Evolutionary conservation across 78 protist genomes (phyloP), one percentile per base, ranked within the genome.

Genomic region (Emiliania huxleyi): DNA sequence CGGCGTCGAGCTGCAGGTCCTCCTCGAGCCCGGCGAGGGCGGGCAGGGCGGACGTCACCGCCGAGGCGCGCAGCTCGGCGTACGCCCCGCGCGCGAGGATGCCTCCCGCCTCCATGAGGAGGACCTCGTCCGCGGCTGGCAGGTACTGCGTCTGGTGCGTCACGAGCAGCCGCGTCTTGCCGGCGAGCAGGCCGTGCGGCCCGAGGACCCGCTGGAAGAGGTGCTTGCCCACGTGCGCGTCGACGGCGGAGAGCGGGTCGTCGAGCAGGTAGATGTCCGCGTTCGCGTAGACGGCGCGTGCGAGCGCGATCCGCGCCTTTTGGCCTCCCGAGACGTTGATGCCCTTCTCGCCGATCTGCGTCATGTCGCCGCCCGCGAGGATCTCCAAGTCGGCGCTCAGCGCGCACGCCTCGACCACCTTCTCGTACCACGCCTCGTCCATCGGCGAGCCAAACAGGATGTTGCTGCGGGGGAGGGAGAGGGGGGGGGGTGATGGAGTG

Each of bases 241-340:
- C 98, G 21, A 97, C 95, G 55, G 98, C 98, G 11, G 95, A 48
- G 62, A 97, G 94, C 8, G 97, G 97, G 56, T 96, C 97, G 93
- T 97, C 98, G 73, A 97, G 83, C 43, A 97, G 90, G 29, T 49
- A 44, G 33, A 97, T 43, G 71, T 94, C 96, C 8, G 87, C 84
- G 44, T 62, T 48, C 8, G 87, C 0, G 95, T 97, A 98, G 35
- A 98, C 97, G 5, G 99, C 97, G 21, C 99, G 96, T 1, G 99
- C 99, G 22, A 98, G 88, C 23, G 93, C 21, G 73, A 97, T 69
- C n/a, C 97, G 89, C 46, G 90, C 91, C 92, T 95, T 96, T 45
- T 95, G 96, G n/a, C 97, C 97, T 4, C 99, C 99, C 19, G 93
- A 55, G 19, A 97, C 93, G 89, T 91, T 97, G 92, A 97, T 49